These are phyloP conservation scores for Mycena latifolia DNA, from an alignment of 768 basidiomycete genomes.

Conservation along the genomic window DNA sequence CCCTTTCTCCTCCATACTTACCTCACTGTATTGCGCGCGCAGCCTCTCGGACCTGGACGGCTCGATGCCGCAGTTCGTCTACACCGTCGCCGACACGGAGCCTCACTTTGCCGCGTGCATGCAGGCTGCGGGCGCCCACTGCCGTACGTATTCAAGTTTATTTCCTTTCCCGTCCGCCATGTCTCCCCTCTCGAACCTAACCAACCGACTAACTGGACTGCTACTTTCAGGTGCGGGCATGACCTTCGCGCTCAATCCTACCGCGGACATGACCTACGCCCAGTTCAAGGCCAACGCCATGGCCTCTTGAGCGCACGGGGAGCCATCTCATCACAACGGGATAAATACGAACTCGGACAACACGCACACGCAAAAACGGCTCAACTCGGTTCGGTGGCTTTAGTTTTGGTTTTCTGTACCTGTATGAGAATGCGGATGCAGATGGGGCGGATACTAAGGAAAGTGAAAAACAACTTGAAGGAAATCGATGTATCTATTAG, in stretches of 20 bases:
- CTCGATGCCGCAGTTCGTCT: slow-evolving; percentile 29
- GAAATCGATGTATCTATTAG: no score
- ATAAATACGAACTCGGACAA: no score
- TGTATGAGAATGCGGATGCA: no score
- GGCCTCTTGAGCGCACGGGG: slow-evolving; percentile 29
- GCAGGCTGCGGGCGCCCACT: slow-evolving; percentile 37
- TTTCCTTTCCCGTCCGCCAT: no score
- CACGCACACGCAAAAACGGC: no score
- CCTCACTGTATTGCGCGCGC: neutral
- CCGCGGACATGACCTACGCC: slow-evolving; percentile 26
- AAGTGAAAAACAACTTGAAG: no score
- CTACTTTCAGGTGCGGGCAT: slow-evolving; percentile 31
- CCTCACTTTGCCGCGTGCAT: slow-evolving; percentile 39
- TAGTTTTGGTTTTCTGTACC: no score
- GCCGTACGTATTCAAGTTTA: slow-evolving; percentile 28
- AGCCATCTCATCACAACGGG: no score
- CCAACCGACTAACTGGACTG: no score
- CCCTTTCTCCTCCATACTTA: neutral
- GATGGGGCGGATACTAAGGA: no score
- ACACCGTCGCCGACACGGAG: slow-evolving; percentile 36
- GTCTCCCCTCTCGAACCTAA: no score
- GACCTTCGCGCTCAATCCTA: slow-evolving; percentile 38
- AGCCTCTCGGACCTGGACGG: slow-evolving; percentile 37
- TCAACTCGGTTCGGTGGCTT: no score
- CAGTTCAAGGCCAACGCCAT: slow-evolving; percentile 36